Percentiles rank a stretch among this genome's conserved stretches.
Evolutionary conservation across 176 grass and related monocot species (phyloP).

Genomic region (Hordeum vulgare): DNA sequence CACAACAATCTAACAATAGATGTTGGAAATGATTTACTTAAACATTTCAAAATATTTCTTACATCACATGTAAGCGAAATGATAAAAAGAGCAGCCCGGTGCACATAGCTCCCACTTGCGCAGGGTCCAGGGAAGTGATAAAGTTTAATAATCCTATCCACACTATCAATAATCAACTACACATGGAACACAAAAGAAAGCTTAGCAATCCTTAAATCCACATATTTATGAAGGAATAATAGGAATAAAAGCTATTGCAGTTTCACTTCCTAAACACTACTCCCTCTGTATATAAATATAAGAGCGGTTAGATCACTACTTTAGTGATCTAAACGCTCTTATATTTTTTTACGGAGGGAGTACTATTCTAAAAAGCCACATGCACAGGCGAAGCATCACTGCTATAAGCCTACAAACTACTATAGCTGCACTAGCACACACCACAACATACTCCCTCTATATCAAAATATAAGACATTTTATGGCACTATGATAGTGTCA

Average conservation of each 20-base stretch:
- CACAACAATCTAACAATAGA: conserved; percentile 1
- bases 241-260: background rate
- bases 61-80: background rate
- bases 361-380: background rate
- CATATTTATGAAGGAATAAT: background rate
- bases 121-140: background rate
- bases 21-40: background rate
- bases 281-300: too few species aligned
- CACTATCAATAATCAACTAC: background rate
- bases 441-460: background rate
- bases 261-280: background rate
- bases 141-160: background rate
- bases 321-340: too few species aligned
- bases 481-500: too few species aligned
- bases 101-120: too few species aligned
- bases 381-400: background rate
- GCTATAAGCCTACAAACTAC: background rate
- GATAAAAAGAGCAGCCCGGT: background rate
- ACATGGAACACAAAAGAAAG: background rate
- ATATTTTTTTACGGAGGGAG: too few species aligned
- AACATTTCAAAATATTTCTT: background rate
- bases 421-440: background rate
- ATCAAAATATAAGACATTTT: too few species aligned
- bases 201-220: background rate
- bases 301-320: too few species aligned